Evolutionary conservation across 1,284 basidiomycete species (phyloP), one percentile per base, ranked within the genome.

Genomic region (Ceraceosorus guamensis): DNA sequence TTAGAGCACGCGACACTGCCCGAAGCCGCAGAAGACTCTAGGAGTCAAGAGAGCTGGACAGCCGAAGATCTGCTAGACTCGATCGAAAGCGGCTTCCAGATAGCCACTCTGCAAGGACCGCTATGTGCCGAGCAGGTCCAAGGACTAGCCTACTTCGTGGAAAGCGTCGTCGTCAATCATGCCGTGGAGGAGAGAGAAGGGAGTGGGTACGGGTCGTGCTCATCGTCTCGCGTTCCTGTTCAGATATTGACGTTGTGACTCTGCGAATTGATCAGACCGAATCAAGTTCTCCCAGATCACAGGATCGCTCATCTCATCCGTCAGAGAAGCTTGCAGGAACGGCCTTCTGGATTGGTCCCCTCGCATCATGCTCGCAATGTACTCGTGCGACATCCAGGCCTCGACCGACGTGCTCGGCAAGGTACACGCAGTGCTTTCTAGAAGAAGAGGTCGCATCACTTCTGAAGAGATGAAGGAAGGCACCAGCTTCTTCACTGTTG

Each of bases 401-500:
- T 91, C 92, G 7, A 90, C 91, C 69, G 95, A 98, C 63, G 95
- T 97, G 0, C 82, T 98, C 45, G 95, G 95, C 6, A 98, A 96
- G 76, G 91, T 98, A 0, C 98, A 98, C 70, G 93, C 85, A 2
- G 95, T 98, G 13, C 87, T 98, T 1, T 86, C 92, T 0, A 85
- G 86, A 72, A 83, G 95, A 57, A 82, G 91, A 53, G 95, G 95
- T 1, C 83, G 88, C 53, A 93, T 99, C 63, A 84, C 93, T 6
- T 87, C 89, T 6, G 95, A 98, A 76, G 95, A 98, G 77, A 96
- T 98, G 90, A 96, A 93, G 76, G 92, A 98, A 75, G 92, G 95
- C 0, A 97, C 92, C 0, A 83, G 87, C 0, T 95, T 96, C 78
- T 97, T 98, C 79, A 91, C 87, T 5, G 86, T 98, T 34, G 84